Evolutionary conservation across 1,284 basidiomycete genomes (phyloP).

Genomic region (Leccinum subrobustum): DNA sequence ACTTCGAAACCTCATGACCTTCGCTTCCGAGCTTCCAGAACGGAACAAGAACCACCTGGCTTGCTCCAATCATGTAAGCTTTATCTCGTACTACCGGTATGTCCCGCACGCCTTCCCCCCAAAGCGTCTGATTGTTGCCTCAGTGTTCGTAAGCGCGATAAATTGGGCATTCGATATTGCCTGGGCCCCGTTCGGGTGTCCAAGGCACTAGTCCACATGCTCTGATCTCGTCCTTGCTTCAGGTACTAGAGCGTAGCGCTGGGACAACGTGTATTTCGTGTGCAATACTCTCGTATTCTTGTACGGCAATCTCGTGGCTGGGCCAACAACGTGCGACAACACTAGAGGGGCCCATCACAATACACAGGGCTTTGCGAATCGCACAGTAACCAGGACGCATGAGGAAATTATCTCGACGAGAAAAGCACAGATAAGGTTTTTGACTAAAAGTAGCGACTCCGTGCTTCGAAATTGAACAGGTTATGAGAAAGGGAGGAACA

Average conservation of each 20-base stretch:
- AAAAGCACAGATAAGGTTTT: slow-evolving; percentile 31
- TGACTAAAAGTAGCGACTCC: slow-evolving; percentile 27
- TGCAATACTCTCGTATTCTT: slow-evolving; percentile 7
- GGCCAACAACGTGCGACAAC: slow-evolving; percentile 7
- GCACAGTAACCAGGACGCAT: slow-evolving; percentile 23
- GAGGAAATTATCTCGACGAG: slow-evolving; percentile 22
- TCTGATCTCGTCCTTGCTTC: slow-evolving; percentile 2
- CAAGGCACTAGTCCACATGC: neutral
- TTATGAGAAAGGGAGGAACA: slow-evolving; percentile 16
- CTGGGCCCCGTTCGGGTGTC: neutral
- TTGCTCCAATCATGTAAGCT: slow-evolving; percentile 23
- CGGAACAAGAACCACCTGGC: slow-evolving; percentile 25
- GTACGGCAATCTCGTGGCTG: slow-evolving; percentile 7
- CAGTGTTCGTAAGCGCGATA: slow-evolving; percentile 10
- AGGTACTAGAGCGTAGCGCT: neutral
- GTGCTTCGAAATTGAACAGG: slow-evolving; percentile 28
- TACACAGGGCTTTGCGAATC: slow-evolving; percentile 15
- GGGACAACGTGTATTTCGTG: slow-evolving; percentile 23
- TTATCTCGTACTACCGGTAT: slow-evolving; percentile 3
- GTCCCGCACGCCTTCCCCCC: neutral
- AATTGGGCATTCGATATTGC: neutral
- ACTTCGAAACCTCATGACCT: slow-evolving; percentile 15
- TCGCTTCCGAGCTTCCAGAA: slow-evolving; percentile 28
- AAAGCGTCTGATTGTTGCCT: slow-evolving; percentile 1
- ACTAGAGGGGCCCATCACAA: slow-evolving; percentile 20